Conservation (phyloP, 352 stramenopile genomes). For the Phytopythium litorale region DNA sequence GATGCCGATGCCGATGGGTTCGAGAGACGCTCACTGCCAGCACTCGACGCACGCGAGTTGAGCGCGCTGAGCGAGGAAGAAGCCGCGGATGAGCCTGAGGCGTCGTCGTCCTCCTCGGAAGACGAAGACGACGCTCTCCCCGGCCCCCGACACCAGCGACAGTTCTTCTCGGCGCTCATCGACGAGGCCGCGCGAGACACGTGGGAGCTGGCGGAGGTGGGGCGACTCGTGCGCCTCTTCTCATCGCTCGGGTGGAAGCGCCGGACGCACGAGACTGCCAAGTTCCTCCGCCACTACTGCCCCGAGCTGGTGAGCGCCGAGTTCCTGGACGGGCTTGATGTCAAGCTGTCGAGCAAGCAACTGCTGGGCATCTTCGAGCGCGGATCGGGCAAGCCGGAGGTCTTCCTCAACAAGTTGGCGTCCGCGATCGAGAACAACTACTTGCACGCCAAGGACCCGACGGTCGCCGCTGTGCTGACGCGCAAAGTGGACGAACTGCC, state of each 20-base stretch:
- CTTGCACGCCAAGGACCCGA: slow-evolving; percentile 48
- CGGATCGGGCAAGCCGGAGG: slow-evolving; percentile 47
- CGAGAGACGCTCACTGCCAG: background rate
- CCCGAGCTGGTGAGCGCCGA: slow-evolving; percentile 82
- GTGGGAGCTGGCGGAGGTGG: slow-evolving; percentile 80
- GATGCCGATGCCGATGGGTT: no score
- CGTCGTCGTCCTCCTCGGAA: slow-evolving; percentile 3
- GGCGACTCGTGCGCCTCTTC: slow-evolving; percentile 79
- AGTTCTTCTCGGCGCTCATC: slow-evolving; percentile 73
- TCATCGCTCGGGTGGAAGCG: slow-evolving; percentile 45
- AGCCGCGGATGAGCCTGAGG: background rate
- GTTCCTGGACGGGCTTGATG: slow-evolving; percentile 77
- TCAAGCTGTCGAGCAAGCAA: slow-evolving; percentile 46
- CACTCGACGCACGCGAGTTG: background rate
- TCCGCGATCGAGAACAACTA: slow-evolving; percentile 69
- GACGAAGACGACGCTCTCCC: background rate
- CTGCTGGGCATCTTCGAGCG: slow-evolving; percentile 68
- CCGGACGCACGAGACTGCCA: slow-evolving; percentile 49
- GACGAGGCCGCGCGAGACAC: slow-evolving; percentile 66
- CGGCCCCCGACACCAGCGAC: slow-evolving; percentile 8
- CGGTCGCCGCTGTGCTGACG: slow-evolving; percentile 25
- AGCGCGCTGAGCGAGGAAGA: background rate
- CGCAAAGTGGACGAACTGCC: slow-evolving; percentile 22
- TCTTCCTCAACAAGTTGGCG: slow-evolving; percentile 75
- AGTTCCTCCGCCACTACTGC: slow-evolving; percentile 56